Evolutionary conservation across 2,329 filamentous ascomycete genomes (phyloP).

Genomic region (Aspergillus versicolor): DNA sequence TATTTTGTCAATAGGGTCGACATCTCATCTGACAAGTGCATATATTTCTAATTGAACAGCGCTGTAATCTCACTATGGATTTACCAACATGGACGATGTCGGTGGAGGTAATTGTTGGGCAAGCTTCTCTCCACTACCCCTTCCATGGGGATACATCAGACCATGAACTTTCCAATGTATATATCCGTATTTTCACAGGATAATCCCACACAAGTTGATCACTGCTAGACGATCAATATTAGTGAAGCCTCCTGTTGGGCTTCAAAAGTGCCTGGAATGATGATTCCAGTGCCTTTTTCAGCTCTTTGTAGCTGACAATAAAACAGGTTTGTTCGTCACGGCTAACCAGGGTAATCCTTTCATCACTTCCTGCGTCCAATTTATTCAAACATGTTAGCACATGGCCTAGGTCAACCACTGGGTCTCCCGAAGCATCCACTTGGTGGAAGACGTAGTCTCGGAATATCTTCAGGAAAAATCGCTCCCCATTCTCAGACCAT

Average conservation of each 20-base stretch:
- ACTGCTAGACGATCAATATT: background rate
- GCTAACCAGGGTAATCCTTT: constrained; percentile 81
- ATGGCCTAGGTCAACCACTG: constrained; percentile 83
- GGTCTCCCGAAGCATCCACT: constrained; percentile 79
- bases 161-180: constrained; percentile 6
- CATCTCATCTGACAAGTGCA: background rate
- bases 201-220: background rate
- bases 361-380: constrained; percentile 83
- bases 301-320: constrained; percentile 84
- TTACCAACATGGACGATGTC: background rate
- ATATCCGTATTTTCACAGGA: constrained; percentile 11
- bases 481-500: constrained; percentile 91
- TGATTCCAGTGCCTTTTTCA: constrained; percentile 66
- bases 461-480: constrained; percentile 92
- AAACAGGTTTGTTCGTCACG: constrained; percentile 88
- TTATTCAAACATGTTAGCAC: constrained; percentile 87
- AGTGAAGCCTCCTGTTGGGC: constrained; percentile 37
- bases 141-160: background rate
- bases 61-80: background rate
- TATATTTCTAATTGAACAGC: constrained; percentile 6
- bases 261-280: constrained; percentile 60
- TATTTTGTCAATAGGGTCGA: background rate
- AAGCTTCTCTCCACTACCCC: background rate
- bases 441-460: constrained; percentile 97
- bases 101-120: background rate